Conservation (phyloP, 2,329 filamentous ascomycete species). For the Colletotrichum sojae region DNA sequence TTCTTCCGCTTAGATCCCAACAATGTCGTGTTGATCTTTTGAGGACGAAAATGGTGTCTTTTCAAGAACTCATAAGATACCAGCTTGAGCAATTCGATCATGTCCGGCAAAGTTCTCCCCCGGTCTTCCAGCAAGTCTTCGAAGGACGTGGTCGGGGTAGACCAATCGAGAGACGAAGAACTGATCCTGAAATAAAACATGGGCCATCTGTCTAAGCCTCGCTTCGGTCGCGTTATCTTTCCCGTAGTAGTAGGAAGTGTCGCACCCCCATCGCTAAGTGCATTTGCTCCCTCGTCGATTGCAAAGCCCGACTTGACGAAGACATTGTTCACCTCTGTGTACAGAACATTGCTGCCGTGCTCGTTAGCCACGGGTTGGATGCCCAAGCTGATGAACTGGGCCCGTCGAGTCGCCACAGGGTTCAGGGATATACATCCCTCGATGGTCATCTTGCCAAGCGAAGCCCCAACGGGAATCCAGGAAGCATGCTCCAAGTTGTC, state of each 20-base stretch:
- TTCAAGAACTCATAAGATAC: slow-evolving; percentile 83
- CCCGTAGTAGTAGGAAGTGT: slow-evolving; percentile 61
- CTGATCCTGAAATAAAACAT: slow-evolving; percentile 87
- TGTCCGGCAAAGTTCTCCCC: slow-evolving; percentile 61
- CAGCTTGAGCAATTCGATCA: slow-evolving; percentile 76
- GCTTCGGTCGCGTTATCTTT: slow-evolving; percentile 67
- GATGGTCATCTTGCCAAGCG: slow-evolving; percentile 72
- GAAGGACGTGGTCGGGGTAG: slow-evolving; percentile 22
- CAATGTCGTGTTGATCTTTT: slow-evolving; percentile 45
- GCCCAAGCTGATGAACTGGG: slow-evolving; percentile 88
- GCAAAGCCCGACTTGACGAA: slow-evolving; percentile 87
- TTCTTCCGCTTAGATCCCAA: background rate
- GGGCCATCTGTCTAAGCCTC: slow-evolving; percentile 85
- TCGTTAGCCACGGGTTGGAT: slow-evolving; percentile 74
- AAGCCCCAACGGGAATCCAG: slow-evolving; percentile 82
- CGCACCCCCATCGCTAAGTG: slow-evolving; percentile 53
- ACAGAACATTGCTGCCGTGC: slow-evolving; percentile 75
- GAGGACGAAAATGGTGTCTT: slow-evolving; percentile 78
- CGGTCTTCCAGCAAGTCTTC: slow-evolving; percentile 60
- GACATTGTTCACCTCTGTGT: slow-evolving; percentile 82
- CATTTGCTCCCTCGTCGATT: slow-evolving; percentile 61
- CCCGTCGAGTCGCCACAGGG: slow-evolving; percentile 78
- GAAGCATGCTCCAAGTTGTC: slow-evolving; percentile 63
- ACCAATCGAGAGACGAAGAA: slow-evolving; percentile 3
- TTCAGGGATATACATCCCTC: slow-evolving; percentile 79